Conservation (phyloP, 495 filamentous ascomycete genomes). For the Tuber magnatum region DNA sequence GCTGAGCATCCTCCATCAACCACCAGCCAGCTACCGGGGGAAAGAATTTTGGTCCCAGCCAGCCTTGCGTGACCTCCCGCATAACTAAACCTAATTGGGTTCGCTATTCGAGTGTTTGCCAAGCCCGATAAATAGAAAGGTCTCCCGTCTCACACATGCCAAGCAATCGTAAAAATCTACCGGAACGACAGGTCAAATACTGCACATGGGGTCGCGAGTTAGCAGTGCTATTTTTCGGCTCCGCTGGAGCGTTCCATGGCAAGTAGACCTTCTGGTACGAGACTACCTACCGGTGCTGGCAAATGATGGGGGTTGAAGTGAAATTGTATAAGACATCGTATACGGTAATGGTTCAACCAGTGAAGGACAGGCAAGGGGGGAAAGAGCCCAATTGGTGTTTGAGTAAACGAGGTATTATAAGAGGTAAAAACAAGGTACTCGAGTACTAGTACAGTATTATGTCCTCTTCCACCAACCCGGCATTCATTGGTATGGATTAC, state of each 20-base stretch:
- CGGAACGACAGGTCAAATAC: neutral
- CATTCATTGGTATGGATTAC: neutral
- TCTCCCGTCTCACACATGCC: slow-evolving; percentile 1
- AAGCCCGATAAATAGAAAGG: slow-evolving; percentile 2
- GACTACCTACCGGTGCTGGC: neutral
- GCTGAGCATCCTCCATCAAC: neutral
- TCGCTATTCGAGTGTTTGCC: neutral
- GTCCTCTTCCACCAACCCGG: neutral
- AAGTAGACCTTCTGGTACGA: neutral
- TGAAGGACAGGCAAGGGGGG: neutral
- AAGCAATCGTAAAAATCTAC: neutral
- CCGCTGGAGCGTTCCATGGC: neutral
- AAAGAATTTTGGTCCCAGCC: neutral
- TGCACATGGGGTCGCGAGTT: neutral
- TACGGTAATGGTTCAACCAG: neutral
- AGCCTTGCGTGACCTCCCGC: neutral
- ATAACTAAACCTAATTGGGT: neutral
- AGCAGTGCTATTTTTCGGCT: neutral
- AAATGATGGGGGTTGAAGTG: neutral
- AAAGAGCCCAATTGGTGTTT: neutral
- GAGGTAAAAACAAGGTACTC: neutral
- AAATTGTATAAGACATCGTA: neutral
- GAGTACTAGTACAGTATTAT: no score
- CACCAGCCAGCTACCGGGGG: neutral
- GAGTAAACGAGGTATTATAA: neutral